Evolutionary conservation across 192 early-diverging fungal genomes (phyloP), one percentile per base, ranked within the genome.

Genomic region (Cetraspora pellucida): DNA sequence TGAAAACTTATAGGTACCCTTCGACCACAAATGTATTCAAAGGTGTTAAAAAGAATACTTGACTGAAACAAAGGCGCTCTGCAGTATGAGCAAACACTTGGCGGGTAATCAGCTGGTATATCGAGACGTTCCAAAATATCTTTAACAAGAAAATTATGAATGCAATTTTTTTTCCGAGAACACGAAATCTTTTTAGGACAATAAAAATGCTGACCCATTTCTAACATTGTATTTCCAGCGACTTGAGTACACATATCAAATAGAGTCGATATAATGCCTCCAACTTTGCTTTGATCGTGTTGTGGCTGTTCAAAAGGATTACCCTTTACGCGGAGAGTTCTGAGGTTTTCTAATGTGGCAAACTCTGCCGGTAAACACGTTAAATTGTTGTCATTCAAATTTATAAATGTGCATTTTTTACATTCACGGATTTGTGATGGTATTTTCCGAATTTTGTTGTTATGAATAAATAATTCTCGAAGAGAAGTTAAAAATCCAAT

Each of bases 381-480:
- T 25, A 85, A 60, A 23, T 71, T 67, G 55, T 85, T 85, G 2
- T 74, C 63, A 9, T 80, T 82, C 11, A 85, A n/a, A 73, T 85
- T 81, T 1, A 85, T 43, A 17, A 58, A 28, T n/a, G 52, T 1
- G 14, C 82, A 57, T 19, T 73, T 10, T 21, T 23, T n/a, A 50
- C 82, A 76, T 23, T 27, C 2, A 19, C 76, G 77, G 10, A 85
- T 73, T 19, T 82, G 77, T 30, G 54, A 50, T 44, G 84, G 84
- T 11, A 85, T 37, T 44, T 27, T 46, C 21, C 10, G 57, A 4
- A 85, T 43, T 44, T 74, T 30, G 49, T 85, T 85, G 66, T 73
- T 75, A 46, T 81, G 81, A 3, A 85, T 23, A 66, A 72, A 77
- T 1, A 85, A 57, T 59, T 75, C 78, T 10, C 71, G 77, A 21